Evolutionary conservation across 2,329 filamentous ascomycete genomes (phyloP).

Genomic region (Chalaropsis ovoidea): DNA sequence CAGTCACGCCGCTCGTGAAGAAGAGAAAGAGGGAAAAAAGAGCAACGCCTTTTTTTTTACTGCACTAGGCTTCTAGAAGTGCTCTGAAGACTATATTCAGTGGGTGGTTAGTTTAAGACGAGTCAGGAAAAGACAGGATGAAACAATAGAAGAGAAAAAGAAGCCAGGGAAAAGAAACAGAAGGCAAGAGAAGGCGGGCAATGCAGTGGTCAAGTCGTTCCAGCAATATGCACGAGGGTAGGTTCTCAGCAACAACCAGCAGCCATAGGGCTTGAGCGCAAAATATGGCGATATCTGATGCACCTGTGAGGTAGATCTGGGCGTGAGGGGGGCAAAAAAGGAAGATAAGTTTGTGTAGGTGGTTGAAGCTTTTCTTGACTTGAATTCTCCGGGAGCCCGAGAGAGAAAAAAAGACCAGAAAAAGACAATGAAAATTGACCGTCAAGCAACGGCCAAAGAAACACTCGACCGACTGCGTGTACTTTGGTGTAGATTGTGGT

Average conservation of each 20-base stretch:
- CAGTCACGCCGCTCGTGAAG: not conserved
- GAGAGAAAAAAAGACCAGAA: not conserved
- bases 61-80: not conserved
- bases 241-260: not conserved
- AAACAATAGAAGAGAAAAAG: not conserved
- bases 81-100: not conserved
- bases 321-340: not conserved
- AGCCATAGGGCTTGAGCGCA: not conserved
- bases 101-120: not conserved
- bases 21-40: not conserved
- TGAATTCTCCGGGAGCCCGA: not conserved
- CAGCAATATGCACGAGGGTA: not conserved
- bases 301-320: not conserved
- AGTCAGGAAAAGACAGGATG: not conserved
- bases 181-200: not conserved
- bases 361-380: not conserved
- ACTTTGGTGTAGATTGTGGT: not conserved
- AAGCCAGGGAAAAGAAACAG: not conserved
- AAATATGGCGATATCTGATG: slow-evolving; percentile 1
- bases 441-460: not conserved
- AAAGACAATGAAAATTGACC: not conserved
- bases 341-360: not conserved
- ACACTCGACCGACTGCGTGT: not conserved
- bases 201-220: not conserved
- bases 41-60: not conserved